Conservation (phyloP, 2,329 filamentous ascomycete species). For the Aspergillus sp. region DNA sequence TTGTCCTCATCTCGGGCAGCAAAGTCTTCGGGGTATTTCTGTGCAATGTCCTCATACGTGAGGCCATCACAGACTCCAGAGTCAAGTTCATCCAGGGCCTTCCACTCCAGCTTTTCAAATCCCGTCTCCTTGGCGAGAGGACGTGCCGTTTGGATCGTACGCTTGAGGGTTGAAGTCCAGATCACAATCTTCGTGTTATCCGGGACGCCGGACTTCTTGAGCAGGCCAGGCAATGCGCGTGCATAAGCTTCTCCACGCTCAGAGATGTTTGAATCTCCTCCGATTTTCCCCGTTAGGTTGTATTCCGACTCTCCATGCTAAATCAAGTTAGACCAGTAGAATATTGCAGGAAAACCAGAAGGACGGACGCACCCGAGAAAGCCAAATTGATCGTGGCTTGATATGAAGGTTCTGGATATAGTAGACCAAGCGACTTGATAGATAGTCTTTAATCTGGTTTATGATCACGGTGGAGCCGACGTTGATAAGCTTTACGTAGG, state of each 20-base stretch:
- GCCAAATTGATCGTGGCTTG: constrained; percentile 91
- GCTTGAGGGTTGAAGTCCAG: constrained; percentile 74
- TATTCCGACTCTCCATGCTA: constrained; percentile 93
- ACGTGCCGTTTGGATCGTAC: constrained; percentile 88
- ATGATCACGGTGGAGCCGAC: constrained; percentile 96
- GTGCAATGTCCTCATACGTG: constrained; percentile 93
- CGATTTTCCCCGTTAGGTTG: constrained; percentile 87
- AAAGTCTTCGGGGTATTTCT: constrained; percentile 91
- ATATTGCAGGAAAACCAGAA: neutral
- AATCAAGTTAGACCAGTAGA: constrained; percentile 18
- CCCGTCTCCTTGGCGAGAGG: constrained; percentile 67
- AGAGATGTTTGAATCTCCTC: constrained; percentile 86
- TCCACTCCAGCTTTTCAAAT: constrained; percentile 97
- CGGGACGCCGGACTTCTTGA: constrained; percentile 82
- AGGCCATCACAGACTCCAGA: constrained; percentile 94
- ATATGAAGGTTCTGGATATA: constrained; percentile 99
- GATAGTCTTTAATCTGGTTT: constrained; percentile 94
- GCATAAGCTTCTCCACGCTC: constrained; percentile 85
- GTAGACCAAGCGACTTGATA: constrained; percentile 94
- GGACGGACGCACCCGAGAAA: constrained; percentile 71
- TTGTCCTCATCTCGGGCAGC: constrained; percentile 95
- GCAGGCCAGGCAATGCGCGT: constrained; percentile 76
- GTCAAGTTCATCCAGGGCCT: constrained; percentile 95
- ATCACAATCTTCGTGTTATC: constrained; percentile 62
- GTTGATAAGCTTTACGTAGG: constrained; percentile 96